Base-by-base conservation (phyloP, 139 green algal genomes). In the Chlamydomonas sphaeroides region DNA sequence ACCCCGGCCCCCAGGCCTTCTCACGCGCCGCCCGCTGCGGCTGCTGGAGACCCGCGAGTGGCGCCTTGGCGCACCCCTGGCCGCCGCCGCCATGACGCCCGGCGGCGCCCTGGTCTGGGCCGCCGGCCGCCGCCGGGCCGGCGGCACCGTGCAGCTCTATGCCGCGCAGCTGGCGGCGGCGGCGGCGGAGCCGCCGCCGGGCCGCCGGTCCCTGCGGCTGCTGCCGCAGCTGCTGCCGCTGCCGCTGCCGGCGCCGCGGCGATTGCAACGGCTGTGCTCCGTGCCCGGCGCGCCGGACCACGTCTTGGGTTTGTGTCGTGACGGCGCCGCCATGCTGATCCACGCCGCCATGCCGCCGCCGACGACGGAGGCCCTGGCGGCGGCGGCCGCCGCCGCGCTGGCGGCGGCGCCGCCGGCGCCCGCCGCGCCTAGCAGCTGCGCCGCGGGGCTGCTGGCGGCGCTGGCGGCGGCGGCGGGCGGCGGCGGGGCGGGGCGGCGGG, bases 151-250 rank as follows among this genome's bases (percentile, higher is more conserved):
- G 21, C 56, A 30, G 3, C 18, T 33, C 25, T 26, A 30, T 23
- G 25, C 20, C 2, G 17, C 32, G 56, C 56, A 20, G 56, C 56
- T 25, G 56, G 3, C 2, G 2, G 7, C 56, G 25, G 3, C 23
- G 7, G 18, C 3, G 56, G 25, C 56, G 56, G 3, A 33, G 32
- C 18, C 49, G 25, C 2, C 49, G 18, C 18, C 2, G 49, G 10
- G 2, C 18, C 6, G 49, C 15, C 69, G 23, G 71, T 14, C 21
- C 7, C 38, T 0, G 32, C 30, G 17, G 57, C 68, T 56, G 32
- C 35, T 3, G 18, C 59, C 18, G n/a, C 59, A 80, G 74, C 59
- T 80, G 57, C 42, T n/a, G 74, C 74, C 74, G 56, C 74, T 80
- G 57, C 42, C 39, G 21, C 56, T 80, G 74, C 56, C 74, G 3